phyloP scores from a whole-genome alignment of 352 stramenopile species.

The Globisporangium apiculatum region DNA sequence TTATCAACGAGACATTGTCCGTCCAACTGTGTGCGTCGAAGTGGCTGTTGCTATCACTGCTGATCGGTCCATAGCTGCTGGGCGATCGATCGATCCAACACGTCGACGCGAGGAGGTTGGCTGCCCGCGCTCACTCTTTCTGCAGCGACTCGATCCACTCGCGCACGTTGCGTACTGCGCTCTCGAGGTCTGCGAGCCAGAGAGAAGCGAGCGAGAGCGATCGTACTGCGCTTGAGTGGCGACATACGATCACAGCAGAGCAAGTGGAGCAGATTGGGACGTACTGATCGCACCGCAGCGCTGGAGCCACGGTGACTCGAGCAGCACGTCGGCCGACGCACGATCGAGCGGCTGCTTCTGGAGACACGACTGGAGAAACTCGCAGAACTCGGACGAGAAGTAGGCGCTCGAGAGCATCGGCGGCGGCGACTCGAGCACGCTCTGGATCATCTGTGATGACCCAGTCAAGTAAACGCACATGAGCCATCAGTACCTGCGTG shows the following conservation, averaged over 20 bases:
- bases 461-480: not conserved
- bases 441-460: constrained; percentile 56
- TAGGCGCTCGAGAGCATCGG: constrained; percentile 55
- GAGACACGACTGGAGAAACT: constrained; percentile 60
- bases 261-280: constrained; percentile 11
- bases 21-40: no score
- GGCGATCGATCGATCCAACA: no score
- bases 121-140: constrained; percentile 13
- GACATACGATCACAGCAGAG: not conserved
- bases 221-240: no score
- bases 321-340: constrained; percentile 46
- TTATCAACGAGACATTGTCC: not conserved
- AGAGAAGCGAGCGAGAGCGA: not conserved
- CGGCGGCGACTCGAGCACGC: constrained; percentile 58
- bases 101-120: no score
- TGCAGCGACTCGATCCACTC: constrained; percentile 73
- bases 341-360: constrained; percentile 62
- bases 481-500: not conserved
- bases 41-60: no score
- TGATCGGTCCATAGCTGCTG: no score
- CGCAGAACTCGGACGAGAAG: constrained; percentile 70
- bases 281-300: constrained; percentile 59
- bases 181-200: constrained; percentile 17
- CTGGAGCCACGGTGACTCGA: constrained; percentile 69
- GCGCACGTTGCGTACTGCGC: constrained; percentile 40